Conservation (phyloP, 257 asterid species). For the Linderniella brevidens region DNA sequence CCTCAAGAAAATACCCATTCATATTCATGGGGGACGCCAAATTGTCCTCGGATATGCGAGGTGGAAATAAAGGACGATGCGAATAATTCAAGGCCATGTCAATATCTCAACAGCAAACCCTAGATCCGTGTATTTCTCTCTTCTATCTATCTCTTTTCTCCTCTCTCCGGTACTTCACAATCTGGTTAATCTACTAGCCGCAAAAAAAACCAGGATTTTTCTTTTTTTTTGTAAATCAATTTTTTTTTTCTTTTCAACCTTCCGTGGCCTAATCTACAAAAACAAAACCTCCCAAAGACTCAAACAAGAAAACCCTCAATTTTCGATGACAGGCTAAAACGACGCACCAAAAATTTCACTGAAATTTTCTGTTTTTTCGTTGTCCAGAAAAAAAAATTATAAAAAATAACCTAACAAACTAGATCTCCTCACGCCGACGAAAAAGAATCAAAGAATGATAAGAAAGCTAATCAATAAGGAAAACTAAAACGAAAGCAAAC, state of each 20-base stretch:
- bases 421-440: too few species aligned
- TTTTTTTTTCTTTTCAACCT: conserved; percentile 1
- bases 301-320: conserved; percentile 40
- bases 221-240: too few species aligned
- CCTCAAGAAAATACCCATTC: conserved; percentile 40
- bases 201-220: not conserved
- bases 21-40: conserved; percentile 31
- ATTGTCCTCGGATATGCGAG: conserved; percentile 34
- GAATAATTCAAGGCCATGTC: conserved; percentile 65
- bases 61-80: conserved; percentile 33
- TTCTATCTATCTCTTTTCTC: not conserved
- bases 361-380: conserved; percentile 17
- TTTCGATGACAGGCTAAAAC: conserved; percentile 44
- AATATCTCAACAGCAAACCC: conserved; percentile 15
- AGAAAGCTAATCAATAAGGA: too few species aligned
- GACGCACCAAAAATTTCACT: conserved; percentile 54
- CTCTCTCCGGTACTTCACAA: conserved; percentile 2
- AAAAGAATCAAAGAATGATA: too few species aligned
- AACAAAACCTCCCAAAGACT: conserved; percentile 10
- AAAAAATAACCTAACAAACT: too few species aligned
- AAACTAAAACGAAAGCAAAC: too few species aligned
- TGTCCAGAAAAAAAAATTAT: too few species aligned
- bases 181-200: not conserved
- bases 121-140: conserved; percentile 2
- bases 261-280: not conserved